Percentiles rank a stretch among this genome's conserved stretches.
Conservation (phyloP, 306 rosid genomes). For the Luffa acutangula region DNA sequence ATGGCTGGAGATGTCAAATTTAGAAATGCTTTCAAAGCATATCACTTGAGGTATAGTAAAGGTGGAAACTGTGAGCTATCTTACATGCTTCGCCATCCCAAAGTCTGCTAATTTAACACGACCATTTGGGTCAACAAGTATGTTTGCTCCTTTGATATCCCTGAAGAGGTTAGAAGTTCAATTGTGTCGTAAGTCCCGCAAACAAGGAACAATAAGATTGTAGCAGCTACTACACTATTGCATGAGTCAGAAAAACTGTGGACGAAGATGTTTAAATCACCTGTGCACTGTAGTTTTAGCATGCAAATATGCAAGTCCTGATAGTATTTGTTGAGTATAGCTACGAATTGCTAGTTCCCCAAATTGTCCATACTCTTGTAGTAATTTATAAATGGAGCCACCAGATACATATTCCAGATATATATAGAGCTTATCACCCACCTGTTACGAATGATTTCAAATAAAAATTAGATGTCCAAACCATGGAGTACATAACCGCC, state of each 20-base stretch:
- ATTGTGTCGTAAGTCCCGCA: constrained; percentile 7
- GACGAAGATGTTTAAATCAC: constrained; percentile 32
- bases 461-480: constrained; percentile 9
- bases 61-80: constrained; percentile 7
- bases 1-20: neutral
- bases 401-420: constrained; percentile 97
- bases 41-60: neutral
- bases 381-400: constrained; percentile 92
- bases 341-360: constrained; percentile 84
- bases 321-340: constrained; percentile 89
- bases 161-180: constrained; percentile 32
- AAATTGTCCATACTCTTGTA: constrained; percentile 83
- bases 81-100: constrained; percentile 99
- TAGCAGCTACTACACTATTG: neutral
- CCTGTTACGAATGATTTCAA: constrained; percentile 42
- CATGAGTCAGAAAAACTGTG: constrained; percentile 11
- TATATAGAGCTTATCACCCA: constrained; percentile 78
- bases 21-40: neutral
- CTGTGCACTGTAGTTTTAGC: constrained; percentile 88
- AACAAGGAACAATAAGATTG: neutral
- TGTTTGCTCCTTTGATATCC: constrained; percentile 98
- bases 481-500: neutral
- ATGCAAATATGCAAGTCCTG: constrained; percentile 94
- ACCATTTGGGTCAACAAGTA: constrained; percentile 90
- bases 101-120: constrained; percentile 94